Base-by-base conservation (phyloP, 192 early-diverging fungal species). In the Backusella australiensis region DNA sequence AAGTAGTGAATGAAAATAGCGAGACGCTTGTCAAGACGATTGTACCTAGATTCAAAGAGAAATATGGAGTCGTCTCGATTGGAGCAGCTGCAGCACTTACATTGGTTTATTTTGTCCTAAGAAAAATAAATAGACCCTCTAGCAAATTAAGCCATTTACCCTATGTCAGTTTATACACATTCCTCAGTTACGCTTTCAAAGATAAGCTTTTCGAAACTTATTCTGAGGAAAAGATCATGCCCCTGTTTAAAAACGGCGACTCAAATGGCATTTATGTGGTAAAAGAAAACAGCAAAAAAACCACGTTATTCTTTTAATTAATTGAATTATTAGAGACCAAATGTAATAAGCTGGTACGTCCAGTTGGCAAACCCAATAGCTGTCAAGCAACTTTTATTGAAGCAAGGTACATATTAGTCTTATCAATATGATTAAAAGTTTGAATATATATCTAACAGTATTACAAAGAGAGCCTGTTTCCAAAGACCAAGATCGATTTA, bases 361-460 rank as follows among this genome's bases (percentile, higher is more conserved):
- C 42, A 56, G 21, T 38, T 75, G 53, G 35, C 56, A 12, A 49
- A 66, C 26, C 73, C 73, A 32, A 35, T 66, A 4, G 73, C 73
- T 11, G 49, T 66, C 39, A 75, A 75, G 26, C 73, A 75, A 38
- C 35, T 75, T 19, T 26, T 75, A 26, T 11, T 66, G 12, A 75
- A 41, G 23, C 26, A 34, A 67, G 75, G 67, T 76, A 63, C 19
- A 26, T 12, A 12, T 12, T 11, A 7, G 38, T 12, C 9, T 11
- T 39, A 11, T 39, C 32, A 32, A 32, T 32, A 32, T 32, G 32
- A 32, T 3, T 3, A 32, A 32, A 32, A 39, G 2, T 39, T 39
- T 39, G 38, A 39, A 39, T 12, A 39, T 11, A 39, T 11, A 39
- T 39, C 38, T 39, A 39, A 39, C 9, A 1, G 38, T 39, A 44